Percentiles rank a stretch among this genome's conserved stretches.
Evolutionary conservation across 345 rosid species (phyloP).

Genomic region (Capsella bursapastoris): DNA sequence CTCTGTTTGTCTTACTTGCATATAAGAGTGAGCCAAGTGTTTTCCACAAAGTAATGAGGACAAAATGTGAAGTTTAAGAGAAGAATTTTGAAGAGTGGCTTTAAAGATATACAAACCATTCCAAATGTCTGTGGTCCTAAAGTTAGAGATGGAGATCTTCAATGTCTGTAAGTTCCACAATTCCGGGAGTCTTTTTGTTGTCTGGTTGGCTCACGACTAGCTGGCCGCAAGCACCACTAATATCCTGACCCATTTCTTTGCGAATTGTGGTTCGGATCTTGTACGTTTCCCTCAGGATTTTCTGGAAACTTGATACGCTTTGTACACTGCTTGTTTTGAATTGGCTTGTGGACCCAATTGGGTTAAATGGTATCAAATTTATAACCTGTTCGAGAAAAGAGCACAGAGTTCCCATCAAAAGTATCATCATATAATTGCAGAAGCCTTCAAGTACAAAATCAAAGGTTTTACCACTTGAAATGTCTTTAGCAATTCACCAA

Average conservation of each 20-base stretch:
- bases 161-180: slow-evolving; percentile 60
- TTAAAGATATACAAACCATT: slow-evolving; percentile 39
- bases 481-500: slow-evolving; percentile 75
- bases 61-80: slow-evolving; percentile 42
- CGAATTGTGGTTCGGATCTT: slow-evolving; percentile 86
- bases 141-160: slow-evolving; percentile 73
- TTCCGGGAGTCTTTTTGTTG: slow-evolving; percentile 47
- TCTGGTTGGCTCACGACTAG: slow-evolving; percentile 70
- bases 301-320: slow-evolving; percentile 76
- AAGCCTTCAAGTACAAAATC: not conserved
- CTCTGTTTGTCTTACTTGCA: slow-evolving; percentile 26
- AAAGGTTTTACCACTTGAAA: slow-evolving; percentile 78
- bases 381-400: slow-evolving; percentile 63
- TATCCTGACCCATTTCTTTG: slow-evolving; percentile 92
- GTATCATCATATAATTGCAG: slow-evolving; percentile 6
- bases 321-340: slow-evolving; percentile 64
- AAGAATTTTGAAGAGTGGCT: slow-evolving; percentile 30
- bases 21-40: slow-evolving; percentile 38
- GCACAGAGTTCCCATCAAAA: slow-evolving; percentile 19
- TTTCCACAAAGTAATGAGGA: slow-evolving; percentile 23
- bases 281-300: slow-evolving; percentile 69
- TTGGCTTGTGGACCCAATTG: slow-evolving; percentile 74
- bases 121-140: slow-evolving; percentile 32
- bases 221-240: slow-evolving; percentile 97
- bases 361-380: slow-evolving; percentile 92